Conservation (phyloP, 148 eudicot species). For the Pouteria glomerata region DNA sequence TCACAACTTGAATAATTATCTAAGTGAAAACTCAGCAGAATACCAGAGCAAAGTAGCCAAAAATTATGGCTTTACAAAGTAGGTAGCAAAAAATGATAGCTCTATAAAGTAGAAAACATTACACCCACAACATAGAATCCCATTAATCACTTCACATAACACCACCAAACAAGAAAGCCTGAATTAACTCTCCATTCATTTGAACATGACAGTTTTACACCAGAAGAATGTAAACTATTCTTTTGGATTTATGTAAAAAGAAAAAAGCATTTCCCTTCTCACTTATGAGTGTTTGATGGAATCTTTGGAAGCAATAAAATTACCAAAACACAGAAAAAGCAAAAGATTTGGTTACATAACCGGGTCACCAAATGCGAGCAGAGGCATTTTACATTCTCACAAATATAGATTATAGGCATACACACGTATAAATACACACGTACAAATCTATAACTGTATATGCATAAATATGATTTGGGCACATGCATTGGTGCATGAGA, state of each 20-base stretch:
- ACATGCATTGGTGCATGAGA: not conserved
- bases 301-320: not conserved
- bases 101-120: not conserved
- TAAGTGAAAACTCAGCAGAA: not conserved
- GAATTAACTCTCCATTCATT: not conserved
- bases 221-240: not conserved
- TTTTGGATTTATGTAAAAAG: not conserved
- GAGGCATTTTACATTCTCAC: not conserved
- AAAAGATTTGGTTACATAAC: not conserved
- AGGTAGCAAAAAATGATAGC: no score
- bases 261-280: not conserved
- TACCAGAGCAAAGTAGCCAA: not conserved
- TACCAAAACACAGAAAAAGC: not conserved
- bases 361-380: not conserved
- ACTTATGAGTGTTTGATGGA: not conserved
- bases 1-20: not conserved
- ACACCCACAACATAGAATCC: not conserved
- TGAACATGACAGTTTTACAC: not conserved
- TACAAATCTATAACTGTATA: not conserved
- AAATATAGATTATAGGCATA: not conserved
- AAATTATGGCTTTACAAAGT: no score
- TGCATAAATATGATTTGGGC: no score
- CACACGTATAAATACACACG: not conserved
- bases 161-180: not conserved
- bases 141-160: not conserved